Conservation (phyloP, 2,329 filamentous ascomycete genomes). For the Phaeophleospora eucalypticola region DNA sequence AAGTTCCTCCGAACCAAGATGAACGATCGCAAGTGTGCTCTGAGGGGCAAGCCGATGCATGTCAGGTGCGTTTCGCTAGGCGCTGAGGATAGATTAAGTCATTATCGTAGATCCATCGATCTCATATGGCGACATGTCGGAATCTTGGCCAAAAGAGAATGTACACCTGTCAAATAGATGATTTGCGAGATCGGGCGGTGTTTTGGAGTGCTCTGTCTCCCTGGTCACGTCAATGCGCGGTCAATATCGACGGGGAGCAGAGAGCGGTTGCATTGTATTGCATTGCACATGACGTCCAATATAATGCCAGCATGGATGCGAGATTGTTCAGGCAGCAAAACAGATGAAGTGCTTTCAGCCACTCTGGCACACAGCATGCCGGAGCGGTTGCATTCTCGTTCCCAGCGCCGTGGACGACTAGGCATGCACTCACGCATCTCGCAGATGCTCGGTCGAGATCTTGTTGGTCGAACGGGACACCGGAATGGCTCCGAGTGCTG, state of each 20-base stretch:
- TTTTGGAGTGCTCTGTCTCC: neutral
- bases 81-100: constrained; percentile 16
- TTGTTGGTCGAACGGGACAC: constrained; percentile 15
- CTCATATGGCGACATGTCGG: constrained; percentile 10
- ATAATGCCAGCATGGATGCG: constrained; percentile 14
- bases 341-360: constrained; percentile 18
- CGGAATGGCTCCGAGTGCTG: constrained; percentile 15
- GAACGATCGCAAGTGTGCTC: too few species aligned
- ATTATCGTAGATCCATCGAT: constrained; percentile 23
- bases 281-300: constrained; percentile 24
- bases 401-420: constrained; percentile 18
- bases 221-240: neutral
- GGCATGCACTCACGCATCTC: constrained; percentile 17
- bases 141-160: constrained; percentile 17
- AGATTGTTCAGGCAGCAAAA: constrained; percentile 20
- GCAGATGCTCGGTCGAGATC: constrained; percentile 25
- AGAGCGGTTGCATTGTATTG: constrained; percentile 10
- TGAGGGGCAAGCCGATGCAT: constrained; percentile 12
- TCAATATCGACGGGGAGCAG: neutral
- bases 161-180: constrained; percentile 4
- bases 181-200: neutral
- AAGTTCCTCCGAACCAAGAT: constrained; percentile 23
- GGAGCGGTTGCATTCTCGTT: constrained; percentile 21
- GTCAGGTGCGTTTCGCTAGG: constrained; percentile 10
- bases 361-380: constrained; percentile 21